Evolutionary conservation across 352 stramenopile species (phyloP).

Genomic region (Albugo candida): DNA sequence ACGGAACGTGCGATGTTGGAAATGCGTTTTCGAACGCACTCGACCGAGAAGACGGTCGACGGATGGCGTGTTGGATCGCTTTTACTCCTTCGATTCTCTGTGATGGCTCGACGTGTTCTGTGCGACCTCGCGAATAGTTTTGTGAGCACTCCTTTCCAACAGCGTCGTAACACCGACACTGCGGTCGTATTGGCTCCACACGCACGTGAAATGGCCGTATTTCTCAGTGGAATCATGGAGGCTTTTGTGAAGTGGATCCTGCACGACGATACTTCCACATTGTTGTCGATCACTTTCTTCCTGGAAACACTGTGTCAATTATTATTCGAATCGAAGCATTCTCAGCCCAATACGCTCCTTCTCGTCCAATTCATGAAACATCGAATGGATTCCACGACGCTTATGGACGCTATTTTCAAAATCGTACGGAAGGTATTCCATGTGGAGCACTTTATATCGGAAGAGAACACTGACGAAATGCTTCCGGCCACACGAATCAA

Average conservation of each 20-base stretch:
- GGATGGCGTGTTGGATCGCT: constrained; percentile 72
- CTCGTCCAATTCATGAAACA: constrained; percentile 41
- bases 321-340: constrained; percentile 59
- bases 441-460: not conserved
- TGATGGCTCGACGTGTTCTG: constrained; percentile 46
- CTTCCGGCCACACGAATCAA: constrained; percentile 24
- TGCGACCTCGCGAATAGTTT: constrained; percentile 47
- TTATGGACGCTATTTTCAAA: not conserved
- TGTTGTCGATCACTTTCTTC: constrained; percentile 32
- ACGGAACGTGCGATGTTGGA: constrained; percentile 51
- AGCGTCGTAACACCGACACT: constrained; percentile 42
- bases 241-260: constrained; percentile 23
- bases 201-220: constrained; percentile 22
- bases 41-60: constrained; percentile 2
- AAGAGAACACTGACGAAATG: not conserved
- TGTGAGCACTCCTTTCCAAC: constrained; percentile 30
- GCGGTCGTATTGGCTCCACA: constrained; percentile 34
- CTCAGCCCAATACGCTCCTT: constrained; percentile 50
- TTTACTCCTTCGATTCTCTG: constrained; percentile 52
- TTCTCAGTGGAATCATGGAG: constrained; percentile 23
- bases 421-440: no score
- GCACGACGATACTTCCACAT: constrained; percentile 14
- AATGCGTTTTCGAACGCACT: constrained; percentile 17
- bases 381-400: not conserved
- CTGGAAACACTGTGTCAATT: constrained; percentile 57